Evolutionary conservation across 2,329 filamentous ascomycete species (phyloP).

Genomic region (Escovopsis sp.): DNA sequence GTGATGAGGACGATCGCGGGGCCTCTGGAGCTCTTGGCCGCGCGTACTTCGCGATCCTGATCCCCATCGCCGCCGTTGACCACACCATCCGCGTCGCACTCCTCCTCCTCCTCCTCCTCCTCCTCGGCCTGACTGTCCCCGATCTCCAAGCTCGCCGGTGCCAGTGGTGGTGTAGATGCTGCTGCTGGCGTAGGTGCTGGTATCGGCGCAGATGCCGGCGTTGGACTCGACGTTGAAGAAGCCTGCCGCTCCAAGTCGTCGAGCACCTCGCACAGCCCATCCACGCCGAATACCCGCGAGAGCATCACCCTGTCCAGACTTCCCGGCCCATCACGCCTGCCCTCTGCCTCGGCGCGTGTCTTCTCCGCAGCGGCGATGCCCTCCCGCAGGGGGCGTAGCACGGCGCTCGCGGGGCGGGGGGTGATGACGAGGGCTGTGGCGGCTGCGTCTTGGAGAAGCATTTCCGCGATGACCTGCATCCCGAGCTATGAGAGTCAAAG

Average conservation of each 20-base stretch:
- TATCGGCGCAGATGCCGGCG: too few species aligned
- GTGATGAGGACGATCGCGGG: constrained; percentile 34
- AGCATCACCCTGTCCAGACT: constrained; percentile 34
- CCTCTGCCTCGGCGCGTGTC: constrained; percentile 6
- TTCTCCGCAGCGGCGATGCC: constrained; percentile 22
- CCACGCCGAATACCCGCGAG: constrained; percentile 41
- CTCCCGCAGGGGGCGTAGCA: constrained; percentile 27
- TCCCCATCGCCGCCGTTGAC: not conserved
- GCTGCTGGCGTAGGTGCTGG: not conserved
- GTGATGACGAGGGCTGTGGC: constrained; percentile 30
- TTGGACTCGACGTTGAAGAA: too few species aligned
- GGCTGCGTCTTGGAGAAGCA: constrained; percentile 17
- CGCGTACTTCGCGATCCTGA: not conserved
- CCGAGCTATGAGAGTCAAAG: constrained; percentile 21
- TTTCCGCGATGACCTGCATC: constrained; percentile 29
- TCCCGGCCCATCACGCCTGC: constrained; percentile 13
- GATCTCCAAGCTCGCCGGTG: constrained; percentile 12
- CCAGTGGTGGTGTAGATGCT: too few species aligned
- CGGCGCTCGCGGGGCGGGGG: constrained; percentile 24
- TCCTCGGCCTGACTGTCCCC: constrained; percentile 20
- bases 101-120: constrained; percentile 6
- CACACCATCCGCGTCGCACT: not conserved
- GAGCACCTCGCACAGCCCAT: constrained; percentile 42
- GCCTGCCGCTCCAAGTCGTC: constrained; percentile 28
- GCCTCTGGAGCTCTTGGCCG: not conserved